Evolutionary conservation across 192 early-diverging fungal genomes (phyloP), one percentile per base, ranked within the genome.

Genomic region (Umbelopsis sp.): DNA sequence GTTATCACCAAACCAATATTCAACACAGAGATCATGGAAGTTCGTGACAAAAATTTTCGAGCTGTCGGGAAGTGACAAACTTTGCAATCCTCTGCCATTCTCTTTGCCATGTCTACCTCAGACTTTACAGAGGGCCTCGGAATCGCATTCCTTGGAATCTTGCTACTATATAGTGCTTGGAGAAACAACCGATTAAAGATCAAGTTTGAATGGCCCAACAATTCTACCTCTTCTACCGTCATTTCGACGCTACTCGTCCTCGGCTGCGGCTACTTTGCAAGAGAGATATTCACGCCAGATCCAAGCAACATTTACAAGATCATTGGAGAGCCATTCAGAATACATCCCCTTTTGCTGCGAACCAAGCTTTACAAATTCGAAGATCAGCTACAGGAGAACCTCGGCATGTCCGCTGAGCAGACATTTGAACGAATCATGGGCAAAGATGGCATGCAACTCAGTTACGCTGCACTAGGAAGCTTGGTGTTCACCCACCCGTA

Each of bases 391-490:
- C 56, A 32, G 31, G 20, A 62, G 4, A 34, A 4, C 1, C 2
- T 62, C 17, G 56, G 56, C 31, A 4, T 62, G 29, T 29, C 56
- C 0, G 56, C 56, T 2, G 56, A 62, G 31, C 56, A 62, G 31
- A 62, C 56, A 29, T 62, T 62, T 62, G 56, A 62, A 62, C 26
- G 56, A 12, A 62, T 62, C 2, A 62, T 62, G 56, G 56, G 56
- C 56, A 62, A 62, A 31, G 56, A 62, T 26, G 56, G 56, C 56
- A 62, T 62, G 56, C 56, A 62, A 17, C 56, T 62, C 17, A 62
- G 56, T 32, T 62, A 62, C 12, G 56, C 56, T n/a, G 31, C 31
- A 2, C 26, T 62, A 34, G 56, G 56, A 7, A 62, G 31, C 26
- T 11, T 62, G 14, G 31, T 62, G 14, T 62, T 62, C 31, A 20